A percentile compares a stretch with the other conserved stretches of the same genome.
phyloP scores from a whole-genome alignment of 2,329 filamentous ascomycete genomes.

The Pseudocercospora musae region DNA sequence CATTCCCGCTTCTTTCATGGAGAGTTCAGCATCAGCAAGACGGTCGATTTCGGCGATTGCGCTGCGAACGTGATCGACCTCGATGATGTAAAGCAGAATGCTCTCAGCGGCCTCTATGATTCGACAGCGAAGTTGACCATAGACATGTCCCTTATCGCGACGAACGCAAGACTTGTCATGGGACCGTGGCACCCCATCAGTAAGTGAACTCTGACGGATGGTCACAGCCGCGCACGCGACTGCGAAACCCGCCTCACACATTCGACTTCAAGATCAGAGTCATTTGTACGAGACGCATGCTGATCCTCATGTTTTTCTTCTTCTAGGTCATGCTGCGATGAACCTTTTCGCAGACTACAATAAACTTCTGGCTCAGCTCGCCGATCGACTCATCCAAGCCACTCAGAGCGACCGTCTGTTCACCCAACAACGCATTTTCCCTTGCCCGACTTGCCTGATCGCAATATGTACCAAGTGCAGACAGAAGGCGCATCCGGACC shows the following conservation, averaged over 20 bases:
- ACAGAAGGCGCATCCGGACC: conserved; percentile 39
- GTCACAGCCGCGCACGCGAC: not conserved
- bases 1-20: conserved; percentile 22
- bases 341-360: not conserved
- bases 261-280: not conserved
- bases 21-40: conserved; percentile 6
- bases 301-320: not conserved
- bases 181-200: not conserved
- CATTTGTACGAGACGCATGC: not conserved
- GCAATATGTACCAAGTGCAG: conserved; percentile 43
- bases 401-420: not conserved
- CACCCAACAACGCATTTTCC: conserved; percentile 25
- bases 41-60: conserved; percentile 1
- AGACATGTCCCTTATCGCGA: conserved; percentile 15
- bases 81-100: conserved; percentile 8
- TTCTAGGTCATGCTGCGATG: not conserved
- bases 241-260: not conserved
- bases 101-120: conserved; percentile 4
- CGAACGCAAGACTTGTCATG: conserved; percentile 7
- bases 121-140: conserved; percentile 8
- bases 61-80: conserved; percentile 14
- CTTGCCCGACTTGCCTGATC: conserved; percentile 45
- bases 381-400: not conserved
- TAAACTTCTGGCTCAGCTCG: not conserved
- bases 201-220: not conserved